These are phyloP conservation scores for Diplodia scrobiculata DNA, from an alignment of 2,329 filamentous ascomycete genomes.

Conservation along the genomic window DNA sequence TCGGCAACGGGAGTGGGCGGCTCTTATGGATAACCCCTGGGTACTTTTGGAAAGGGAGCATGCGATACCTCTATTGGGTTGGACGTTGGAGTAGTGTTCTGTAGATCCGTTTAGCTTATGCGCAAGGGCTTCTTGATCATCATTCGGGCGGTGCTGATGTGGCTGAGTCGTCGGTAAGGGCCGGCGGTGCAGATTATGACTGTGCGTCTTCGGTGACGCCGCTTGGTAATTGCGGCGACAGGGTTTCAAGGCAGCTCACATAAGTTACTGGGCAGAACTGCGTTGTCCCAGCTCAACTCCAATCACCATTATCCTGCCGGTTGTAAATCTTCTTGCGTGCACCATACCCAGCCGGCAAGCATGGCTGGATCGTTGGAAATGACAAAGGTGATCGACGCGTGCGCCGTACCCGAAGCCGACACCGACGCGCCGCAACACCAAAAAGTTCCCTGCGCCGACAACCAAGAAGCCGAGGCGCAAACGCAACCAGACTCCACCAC, in stretches of 20 bases:
- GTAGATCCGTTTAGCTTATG: slow-evolving; percentile 23
- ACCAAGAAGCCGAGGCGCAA: not conserved
- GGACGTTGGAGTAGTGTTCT: slow-evolving; percentile 24
- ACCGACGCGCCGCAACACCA: slow-evolving; percentile 23
- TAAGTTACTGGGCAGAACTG: not conserved
- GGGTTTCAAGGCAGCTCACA: not conserved
- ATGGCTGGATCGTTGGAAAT: slow-evolving; percentile 7
- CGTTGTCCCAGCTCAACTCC: not conserved
- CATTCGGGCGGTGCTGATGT: slow-evolving; percentile 19
- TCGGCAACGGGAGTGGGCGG: slow-evolving; percentile 2
- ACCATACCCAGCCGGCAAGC: not conserved
- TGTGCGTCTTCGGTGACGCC: slow-evolving; percentile 18
- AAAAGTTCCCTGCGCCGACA: slow-evolving; percentile 10
- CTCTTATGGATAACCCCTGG: slow-evolving; percentile 17
- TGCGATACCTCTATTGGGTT: slow-evolving; percentile 25
- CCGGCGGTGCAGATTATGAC: not conserved
- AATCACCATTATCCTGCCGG: not conserved
- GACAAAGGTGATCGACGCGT: slow-evolving; percentile 14
- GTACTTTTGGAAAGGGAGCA: slow-evolving; percentile 19
- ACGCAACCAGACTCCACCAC: not conserved
- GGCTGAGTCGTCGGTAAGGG: slow-evolving; percentile 16
- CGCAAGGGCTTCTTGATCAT: slow-evolving; percentile 2
- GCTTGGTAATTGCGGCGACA: slow-evolving; percentile 16
- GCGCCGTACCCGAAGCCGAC: slow-evolving; percentile 13
- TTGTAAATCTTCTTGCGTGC: not conserved